These are phyloP conservation scores for Trifolium subterraneum DNA, from an alignment of 306 rosid species.

Conservation along the genomic window DNA sequence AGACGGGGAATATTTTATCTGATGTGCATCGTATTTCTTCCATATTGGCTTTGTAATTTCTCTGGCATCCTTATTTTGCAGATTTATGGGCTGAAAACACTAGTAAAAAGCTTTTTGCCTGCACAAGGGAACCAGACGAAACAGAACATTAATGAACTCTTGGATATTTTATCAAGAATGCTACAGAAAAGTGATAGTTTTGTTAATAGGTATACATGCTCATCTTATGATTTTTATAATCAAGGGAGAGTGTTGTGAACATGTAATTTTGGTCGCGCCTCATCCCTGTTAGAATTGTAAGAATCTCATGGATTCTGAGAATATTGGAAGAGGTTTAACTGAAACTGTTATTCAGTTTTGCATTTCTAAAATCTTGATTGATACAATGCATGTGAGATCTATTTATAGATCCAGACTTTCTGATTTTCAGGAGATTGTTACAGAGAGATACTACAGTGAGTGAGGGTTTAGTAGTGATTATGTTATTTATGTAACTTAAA, in stretches of 20 bases:
- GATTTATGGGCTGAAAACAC: constrained; percentile 87
- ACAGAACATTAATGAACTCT: constrained; percentile 54
- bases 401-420: too few relatives aligned
- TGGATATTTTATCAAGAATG: constrained; percentile 60
- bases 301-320: too few relatives aligned
- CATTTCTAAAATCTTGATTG: too few relatives aligned
- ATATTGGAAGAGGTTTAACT: too few relatives aligned
- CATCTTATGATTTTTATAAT: constrained; percentile 50
- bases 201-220: constrained; percentile 35
- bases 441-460: too few relatives aligned
- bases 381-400: too few relatives aligned
- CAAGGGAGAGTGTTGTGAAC: background rate
- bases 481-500: constrained; percentile 3
- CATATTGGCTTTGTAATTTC: constrained; percentile 23
- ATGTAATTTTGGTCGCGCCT: too few relatives aligned
- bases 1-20: background rate
- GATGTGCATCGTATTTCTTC: constrained; percentile 24
- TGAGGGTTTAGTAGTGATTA: background rate
- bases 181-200: constrained; percentile 54
- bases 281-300: too few relatives aligned
- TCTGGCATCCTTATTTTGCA: constrained; percentile 48
- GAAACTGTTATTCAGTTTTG: too few relatives aligned
- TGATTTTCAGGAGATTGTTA: too few relatives aligned
- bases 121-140: constrained; percentile 53
- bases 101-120: constrained; percentile 81